phyloP scores from a whole-genome alignment of 106 monocot species.

The Cymbidium sinense region DNA sequence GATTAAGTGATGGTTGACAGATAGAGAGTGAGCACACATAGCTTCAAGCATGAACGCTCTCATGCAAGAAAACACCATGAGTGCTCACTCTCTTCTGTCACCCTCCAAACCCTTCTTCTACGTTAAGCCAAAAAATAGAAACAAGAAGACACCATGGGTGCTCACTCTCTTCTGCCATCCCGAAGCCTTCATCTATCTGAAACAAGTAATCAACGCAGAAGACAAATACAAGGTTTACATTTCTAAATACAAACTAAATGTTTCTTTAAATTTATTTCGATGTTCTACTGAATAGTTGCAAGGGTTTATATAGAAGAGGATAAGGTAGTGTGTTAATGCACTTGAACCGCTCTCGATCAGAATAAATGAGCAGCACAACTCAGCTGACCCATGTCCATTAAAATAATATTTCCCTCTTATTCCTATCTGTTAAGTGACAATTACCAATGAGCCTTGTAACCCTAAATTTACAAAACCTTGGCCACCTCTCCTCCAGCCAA shows the following conservation, averaged over 20 bases:
- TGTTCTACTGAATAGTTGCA: not conserved
- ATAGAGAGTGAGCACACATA: slow-evolving; percentile 25
- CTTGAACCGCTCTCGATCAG: not conserved
- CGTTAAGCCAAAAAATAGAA: too few species aligned
- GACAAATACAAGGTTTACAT: not conserved
- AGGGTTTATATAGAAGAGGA: not conserved
- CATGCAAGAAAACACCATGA: slow-evolving; percentile 23
- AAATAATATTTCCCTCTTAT: not conserved
- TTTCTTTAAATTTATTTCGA: too few species aligned
- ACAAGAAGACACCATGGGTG: too few species aligned
- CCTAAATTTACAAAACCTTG: not conserved
- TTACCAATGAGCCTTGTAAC: not conserved
- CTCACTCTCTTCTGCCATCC: too few species aligned
- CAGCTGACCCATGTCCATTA: not conserved
- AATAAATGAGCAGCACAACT: too few species aligned
- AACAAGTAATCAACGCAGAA: not conserved
- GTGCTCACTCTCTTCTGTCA: slow-evolving; percentile 43
- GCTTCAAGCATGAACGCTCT: slow-evolving; percentile 15
- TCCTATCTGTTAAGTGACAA: not conserved
- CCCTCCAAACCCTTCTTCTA: not conserved
- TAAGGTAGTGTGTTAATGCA: not conserved
- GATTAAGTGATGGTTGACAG: slow-evolving; percentile 16
- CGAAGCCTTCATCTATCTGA: too few species aligned
- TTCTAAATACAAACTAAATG: too few species aligned
- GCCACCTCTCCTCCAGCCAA: too few species aligned